A percentile compares a stretch with the other conserved stretches of the same genome.
These are phyloP conservation scores for Umbilicus rupestris DNA, from an alignment of 164 flowering plant genomes.

Conservation along the genomic window DNA sequence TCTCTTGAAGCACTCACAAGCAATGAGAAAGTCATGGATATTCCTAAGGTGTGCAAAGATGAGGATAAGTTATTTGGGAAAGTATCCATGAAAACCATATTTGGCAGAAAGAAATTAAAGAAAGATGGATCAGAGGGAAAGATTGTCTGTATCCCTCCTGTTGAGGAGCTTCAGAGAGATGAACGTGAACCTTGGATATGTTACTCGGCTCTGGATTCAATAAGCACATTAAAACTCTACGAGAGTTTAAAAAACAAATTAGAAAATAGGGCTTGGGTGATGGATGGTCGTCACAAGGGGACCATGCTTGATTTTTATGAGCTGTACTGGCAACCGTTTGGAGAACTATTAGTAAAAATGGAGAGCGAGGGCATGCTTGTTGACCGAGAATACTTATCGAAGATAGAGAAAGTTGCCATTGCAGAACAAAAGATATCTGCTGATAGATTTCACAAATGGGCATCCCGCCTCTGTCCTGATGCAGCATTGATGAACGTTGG, in stretches of 20 bases:
- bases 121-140: constrained; percentile 90
- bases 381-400: constrained; percentile 67
- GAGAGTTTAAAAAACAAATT: constrained; percentile 58
- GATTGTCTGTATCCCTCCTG: constrained; percentile 50
- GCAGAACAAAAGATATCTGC: constrained; percentile 60
- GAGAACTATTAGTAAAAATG: constrained; percentile 79
- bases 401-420: constrained; percentile 75
- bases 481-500: constrained; percentile 92
- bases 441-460: constrained; percentile 77
- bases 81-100: constrained; percentile 80
- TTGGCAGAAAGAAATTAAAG: constrained; percentile 67
- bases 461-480: constrained; percentile 66
- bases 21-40: constrained; percentile 43
- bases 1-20: constrained; percentile 90
- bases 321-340: constrained; percentile 81
- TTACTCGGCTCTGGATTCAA: constrained; percentile 84
- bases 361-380: constrained; percentile 97
- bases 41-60: constrained; percentile 5
- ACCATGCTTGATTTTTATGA: constrained; percentile 66
- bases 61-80: constrained; percentile 54
- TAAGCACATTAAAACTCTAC: constrained; percentile 67
- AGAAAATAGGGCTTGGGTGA: constrained; percentile 29
- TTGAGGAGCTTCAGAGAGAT: constrained; percentile 75
- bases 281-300: constrained; percentile 36
- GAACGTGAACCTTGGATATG: constrained; percentile 72